Evolutionary conservation across 306 rosid species (phyloP).

Genomic region (Pyrus communis): DNA sequence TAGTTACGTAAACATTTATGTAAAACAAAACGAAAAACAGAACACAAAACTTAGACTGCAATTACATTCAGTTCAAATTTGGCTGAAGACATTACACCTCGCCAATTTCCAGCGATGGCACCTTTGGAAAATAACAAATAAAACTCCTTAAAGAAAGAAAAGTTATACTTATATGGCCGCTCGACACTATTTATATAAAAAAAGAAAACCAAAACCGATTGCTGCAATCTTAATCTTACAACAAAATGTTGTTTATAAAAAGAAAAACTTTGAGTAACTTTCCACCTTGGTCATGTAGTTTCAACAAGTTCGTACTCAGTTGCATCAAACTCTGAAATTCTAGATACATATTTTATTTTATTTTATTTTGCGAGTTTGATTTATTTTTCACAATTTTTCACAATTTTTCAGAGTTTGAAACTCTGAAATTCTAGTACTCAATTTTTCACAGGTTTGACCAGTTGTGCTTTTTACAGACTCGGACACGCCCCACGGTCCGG

Average conservation of each 20-base stretch:
- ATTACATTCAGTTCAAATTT: too few relatives aligned
- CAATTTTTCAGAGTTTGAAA: too few relatives aligned
- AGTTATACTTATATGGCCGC: rapidly evolving
- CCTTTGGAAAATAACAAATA: background rate
- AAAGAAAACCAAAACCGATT: too few relatives aligned
- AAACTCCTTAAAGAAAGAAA: rapidly evolving
- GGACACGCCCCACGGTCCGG: background rate
- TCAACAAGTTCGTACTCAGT: background rate
- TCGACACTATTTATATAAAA: too few relatives aligned
- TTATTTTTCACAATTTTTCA: too few relatives aligned
- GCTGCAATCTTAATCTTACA: rapidly evolving
- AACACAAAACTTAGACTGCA: too few relatives aligned
- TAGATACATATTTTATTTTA: background rate
- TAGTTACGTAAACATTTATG: too few relatives aligned
- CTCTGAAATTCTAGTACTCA: too few relatives aligned
- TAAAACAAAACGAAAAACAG: too few relatives aligned
- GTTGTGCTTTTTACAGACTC: constrained; percentile 39
- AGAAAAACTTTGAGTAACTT: too few relatives aligned
- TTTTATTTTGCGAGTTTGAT: background rate
- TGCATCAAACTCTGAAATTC: too few relatives aligned
- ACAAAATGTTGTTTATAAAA: too few relatives aligned
- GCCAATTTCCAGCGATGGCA: rapidly evolving
- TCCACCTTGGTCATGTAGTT: background rate
- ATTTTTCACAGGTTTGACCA: constrained; percentile 50
- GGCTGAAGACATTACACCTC: rapidly evolving